Base-by-base conservation (phyloP, 2,329 filamentous ascomycete species). In the Cercospora berteroae region DNA sequence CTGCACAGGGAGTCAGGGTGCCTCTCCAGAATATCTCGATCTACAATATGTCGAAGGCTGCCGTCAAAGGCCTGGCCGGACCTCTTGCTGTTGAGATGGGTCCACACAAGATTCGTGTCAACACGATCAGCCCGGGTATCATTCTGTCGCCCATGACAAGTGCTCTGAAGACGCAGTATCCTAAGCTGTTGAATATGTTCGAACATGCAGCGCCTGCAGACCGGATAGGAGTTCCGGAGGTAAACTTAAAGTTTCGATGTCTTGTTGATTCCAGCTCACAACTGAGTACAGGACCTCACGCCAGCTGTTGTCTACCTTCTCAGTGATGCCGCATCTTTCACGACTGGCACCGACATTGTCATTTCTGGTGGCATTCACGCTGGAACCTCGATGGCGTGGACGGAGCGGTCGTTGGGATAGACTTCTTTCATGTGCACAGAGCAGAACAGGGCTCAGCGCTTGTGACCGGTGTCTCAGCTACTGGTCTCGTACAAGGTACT, bases 261-360 rank as follows among this genome's bases (percentile, higher is more conserved):
- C 5, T 9, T 23, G 13, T 18, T 27, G 12, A 36, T 23, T 36
- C 13, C 29, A 36, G 27, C 55, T 58, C 7, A 58, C 25, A 3
- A 12, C 5, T 10, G 9, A 18, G 5, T 10, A 0, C 81, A 85
- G 65, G 83, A 85, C 61, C 83, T 85, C 18, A 70, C 68, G 18
- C 68, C 68, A 5, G 39, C 67, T 10, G 64, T 67, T 3, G 33
- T 65, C 6, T 69, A 65, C 44, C 25, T 70, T 10, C 29, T 70
- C 13, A 67, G 63, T 13, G 68, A 70, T 18, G 68, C 66, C 5
- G 60, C 66, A 27, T 63, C 60, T 2, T 70, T 68, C 36, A 70
- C 68, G 23, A 70, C 68, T 1, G 68, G 68, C 9, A 44, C 68
- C 3, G 68, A 70, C 33, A 58, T 70, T 8, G 31, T 65, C 6